phyloP scores from a whole-genome alignment of 306 rosid species.

The Parietaria judaica region DNA sequence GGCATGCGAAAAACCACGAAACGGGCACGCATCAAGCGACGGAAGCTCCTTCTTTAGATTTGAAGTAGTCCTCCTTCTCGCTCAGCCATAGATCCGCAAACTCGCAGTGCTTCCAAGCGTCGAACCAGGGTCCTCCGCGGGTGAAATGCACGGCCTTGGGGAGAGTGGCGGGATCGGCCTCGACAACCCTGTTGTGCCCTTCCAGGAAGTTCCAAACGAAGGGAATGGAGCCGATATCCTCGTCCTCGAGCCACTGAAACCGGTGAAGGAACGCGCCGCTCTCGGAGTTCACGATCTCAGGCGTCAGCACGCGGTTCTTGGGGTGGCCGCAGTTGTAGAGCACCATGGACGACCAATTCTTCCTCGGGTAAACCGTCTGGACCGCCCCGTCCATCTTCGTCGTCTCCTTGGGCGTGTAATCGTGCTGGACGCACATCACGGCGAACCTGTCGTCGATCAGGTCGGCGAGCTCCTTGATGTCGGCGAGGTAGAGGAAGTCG shows the following conservation, averaged over 20 bases:
- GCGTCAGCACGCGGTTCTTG: slow-evolving; percentile 5
- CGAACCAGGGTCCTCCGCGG: slow-evolving; percentile 13
- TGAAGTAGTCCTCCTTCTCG: slow-evolving; percentile 5
- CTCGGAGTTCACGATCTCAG: slow-evolving; percentile 5
- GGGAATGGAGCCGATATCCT: slow-evolving; percentile 2
- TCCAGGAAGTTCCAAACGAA: slow-evolving; percentile 15
- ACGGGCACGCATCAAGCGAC: not conserved
- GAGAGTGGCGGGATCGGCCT: slow-evolving; percentile 4
- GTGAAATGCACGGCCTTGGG: slow-evolving; percentile 11
- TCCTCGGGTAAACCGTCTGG: slow-evolving; percentile 15
- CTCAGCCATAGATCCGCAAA: slow-evolving; percentile 7
- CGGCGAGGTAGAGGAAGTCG: slow-evolving; percentile 15
- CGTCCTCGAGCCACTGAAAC: slow-evolving; percentile 15
- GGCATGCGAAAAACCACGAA: no score
- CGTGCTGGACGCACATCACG: slow-evolving; percentile 12
- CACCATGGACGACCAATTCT: slow-evolving; percentile 17
- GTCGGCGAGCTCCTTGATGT: slow-evolving; percentile 6
- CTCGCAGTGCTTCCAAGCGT: slow-evolving; percentile 14
- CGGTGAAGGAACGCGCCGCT: slow-evolving; percentile 11
- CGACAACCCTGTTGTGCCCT: slow-evolving; percentile 13
- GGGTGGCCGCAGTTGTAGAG: slow-evolving; percentile 12
- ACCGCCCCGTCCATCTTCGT: slow-evolving; percentile 16
- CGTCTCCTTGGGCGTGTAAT: slow-evolving; percentile 9
- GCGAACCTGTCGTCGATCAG: slow-evolving; percentile 9
- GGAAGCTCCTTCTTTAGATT: not conserved